These are phyloP conservation scores for Herpotrichia juniperi DNA, from an alignment of 2,329 filamentous ascomycete species.

Conservation along the genomic window DNA sequence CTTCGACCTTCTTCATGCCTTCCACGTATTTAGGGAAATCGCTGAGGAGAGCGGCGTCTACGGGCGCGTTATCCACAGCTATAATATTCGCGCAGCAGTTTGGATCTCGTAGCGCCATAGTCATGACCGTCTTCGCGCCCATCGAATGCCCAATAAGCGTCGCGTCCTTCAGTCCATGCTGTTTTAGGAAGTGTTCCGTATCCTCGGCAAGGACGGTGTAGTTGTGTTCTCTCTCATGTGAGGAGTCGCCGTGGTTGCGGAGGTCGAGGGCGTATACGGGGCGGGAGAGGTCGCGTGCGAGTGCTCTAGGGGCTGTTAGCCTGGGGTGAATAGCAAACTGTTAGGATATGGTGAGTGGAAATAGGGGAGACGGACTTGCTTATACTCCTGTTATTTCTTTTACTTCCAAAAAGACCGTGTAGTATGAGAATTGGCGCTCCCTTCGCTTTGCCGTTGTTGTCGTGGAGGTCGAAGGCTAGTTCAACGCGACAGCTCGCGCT, in stretches of 20 bases:
- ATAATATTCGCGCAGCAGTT: slow-evolving; percentile 73
- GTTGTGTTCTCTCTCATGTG: slow-evolving; percentile 76
- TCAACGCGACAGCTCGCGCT: slow-evolving; percentile 18
- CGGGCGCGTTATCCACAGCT: slow-evolving; percentile 89
- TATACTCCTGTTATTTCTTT: slow-evolving; percentile 92
- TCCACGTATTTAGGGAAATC: slow-evolving; percentile 81
- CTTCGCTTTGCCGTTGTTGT: slow-evolving; percentile 41
- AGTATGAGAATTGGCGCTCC: slow-evolving; percentile 80
- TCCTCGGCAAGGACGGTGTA: slow-evolving; percentile 85
- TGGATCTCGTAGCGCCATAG: slow-evolving; percentile 75
- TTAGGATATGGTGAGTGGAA: background rate
- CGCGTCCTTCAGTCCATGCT: slow-evolving; percentile 71
- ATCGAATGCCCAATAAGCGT: slow-evolving; percentile 94
- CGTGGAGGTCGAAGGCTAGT: slow-evolving; percentile 42
- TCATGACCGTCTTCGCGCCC: slow-evolving; percentile 95
- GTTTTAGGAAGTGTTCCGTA: slow-evolving; percentile 75
- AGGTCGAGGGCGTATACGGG: slow-evolving; percentile 87
- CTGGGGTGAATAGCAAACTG: too few species aligned
- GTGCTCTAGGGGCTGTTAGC: slow-evolving; percentile 61
- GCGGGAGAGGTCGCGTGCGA: slow-evolving; percentile 80
- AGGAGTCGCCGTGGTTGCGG: slow-evolving; percentile 90
- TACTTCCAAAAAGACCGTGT: slow-evolving; percentile 92
- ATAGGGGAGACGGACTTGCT: slow-evolving; percentile 75
- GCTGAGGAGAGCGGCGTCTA: slow-evolving; percentile 75
- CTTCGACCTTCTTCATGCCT: slow-evolving; percentile 83